Evolutionary conservation across 2,329 filamentous ascomycete genomes (phyloP).

Genomic region (Aureobasidium sp.): DNA sequence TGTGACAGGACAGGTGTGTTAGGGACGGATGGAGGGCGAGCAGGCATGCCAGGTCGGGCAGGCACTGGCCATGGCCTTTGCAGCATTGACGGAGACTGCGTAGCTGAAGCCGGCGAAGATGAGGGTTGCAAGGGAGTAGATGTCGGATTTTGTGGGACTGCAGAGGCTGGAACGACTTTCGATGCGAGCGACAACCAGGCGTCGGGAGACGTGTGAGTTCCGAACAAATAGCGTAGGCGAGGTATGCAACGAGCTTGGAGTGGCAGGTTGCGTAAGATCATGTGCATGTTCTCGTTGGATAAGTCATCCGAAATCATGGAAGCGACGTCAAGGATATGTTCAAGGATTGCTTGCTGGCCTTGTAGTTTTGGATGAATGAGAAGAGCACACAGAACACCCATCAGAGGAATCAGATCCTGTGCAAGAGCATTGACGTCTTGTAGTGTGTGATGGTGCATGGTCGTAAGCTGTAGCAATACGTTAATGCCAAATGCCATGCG

Average conservation of each 20-base stretch:
- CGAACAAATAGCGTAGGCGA: conserved; percentile 37
- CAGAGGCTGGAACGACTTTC: background rate
- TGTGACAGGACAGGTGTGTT: conserved; percentile 4
- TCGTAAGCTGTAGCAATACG: conserved; percentile 35
- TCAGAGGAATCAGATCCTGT: conserved; percentile 2
- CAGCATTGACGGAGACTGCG: conserved; percentile 5
- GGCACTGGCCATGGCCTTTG: conserved; percentile 10
- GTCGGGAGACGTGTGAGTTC: conserved; percentile 29
- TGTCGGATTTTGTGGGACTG: conserved; percentile 8
- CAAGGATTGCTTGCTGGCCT: conserved; percentile 28
- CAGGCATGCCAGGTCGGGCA: background rate
- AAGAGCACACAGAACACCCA: conserved; percentile 31
- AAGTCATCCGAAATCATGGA: conserved; percentile 36
- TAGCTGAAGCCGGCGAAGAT: background rate
- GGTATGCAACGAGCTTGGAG: conserved; percentile 24
- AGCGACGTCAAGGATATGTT: conserved; percentile 40
- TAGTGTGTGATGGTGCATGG: conserved; percentile 30
- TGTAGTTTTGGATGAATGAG: conserved; percentile 34
- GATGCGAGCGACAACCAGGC: conserved; percentile 38
- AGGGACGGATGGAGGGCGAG: background rate
- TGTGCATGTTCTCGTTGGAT: conserved; percentile 32
- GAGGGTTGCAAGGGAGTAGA: background rate
- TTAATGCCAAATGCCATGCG: conserved; percentile 18
- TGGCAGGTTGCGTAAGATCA: conserved; percentile 25
- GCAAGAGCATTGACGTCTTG: background rate